Evolutionary conservation across 345 rosid species (phyloP).

Genomic region (Eucalyptus cloeziana): DNA sequence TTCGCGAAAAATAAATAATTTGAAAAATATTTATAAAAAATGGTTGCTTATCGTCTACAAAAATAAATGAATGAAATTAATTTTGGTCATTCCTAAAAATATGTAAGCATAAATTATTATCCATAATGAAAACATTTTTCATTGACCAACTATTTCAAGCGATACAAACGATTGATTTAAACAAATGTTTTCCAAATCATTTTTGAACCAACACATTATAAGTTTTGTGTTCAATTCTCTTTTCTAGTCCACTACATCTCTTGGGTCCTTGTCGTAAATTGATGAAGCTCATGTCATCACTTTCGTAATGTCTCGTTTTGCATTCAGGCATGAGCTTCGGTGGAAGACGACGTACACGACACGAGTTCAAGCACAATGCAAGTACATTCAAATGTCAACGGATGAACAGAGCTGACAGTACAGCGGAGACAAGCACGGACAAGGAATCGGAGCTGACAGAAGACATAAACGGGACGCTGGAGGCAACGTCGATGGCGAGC

Average conservation of each 20-base stretch:
- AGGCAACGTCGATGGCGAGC: not conserved
- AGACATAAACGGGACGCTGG: not conserved
- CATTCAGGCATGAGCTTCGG: not conserved
- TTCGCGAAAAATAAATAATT: fast-evolving
- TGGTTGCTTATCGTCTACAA: no score
- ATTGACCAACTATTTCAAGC: fast-evolving
- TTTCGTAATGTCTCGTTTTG: not conserved
- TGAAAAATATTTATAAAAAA: not conserved
- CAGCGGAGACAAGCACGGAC: not conserved
- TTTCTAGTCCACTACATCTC: not conserved
- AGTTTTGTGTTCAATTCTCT: not conserved
- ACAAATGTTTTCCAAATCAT: not conserved
- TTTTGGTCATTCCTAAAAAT: not conserved
- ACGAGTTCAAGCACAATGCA: not conserved
- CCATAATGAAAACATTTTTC: no score
- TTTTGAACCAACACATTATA: not conserved
- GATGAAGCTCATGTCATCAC: not conserved
- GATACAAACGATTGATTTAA: fast-evolving
- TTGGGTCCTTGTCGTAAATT: not conserved
- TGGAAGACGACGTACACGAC: not conserved
- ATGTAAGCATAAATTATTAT: not conserved
- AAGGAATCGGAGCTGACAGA: not conserved
- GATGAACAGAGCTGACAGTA: not conserved
- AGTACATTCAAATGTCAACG: not conserved
- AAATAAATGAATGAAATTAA: no score